Conservation (phyloP, 1,284 basidiomycete species). For the Papiliotrema laurentii region DNA sequence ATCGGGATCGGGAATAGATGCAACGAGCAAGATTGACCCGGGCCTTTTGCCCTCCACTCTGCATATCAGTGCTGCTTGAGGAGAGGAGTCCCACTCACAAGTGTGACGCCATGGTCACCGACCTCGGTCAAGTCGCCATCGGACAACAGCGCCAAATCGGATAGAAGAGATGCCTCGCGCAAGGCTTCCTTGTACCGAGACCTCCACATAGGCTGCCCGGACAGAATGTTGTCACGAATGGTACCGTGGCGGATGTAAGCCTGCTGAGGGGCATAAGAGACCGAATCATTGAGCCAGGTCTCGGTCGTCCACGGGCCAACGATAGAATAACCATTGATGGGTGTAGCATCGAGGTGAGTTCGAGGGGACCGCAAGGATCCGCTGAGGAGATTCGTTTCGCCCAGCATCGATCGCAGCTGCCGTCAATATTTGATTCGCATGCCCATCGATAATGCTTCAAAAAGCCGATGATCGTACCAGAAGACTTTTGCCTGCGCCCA, state of each 20-base stretch:
- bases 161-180: constrained; percentile 32
- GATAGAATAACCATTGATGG: constrained; percentile 15
- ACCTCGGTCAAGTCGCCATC: constrained; percentile 62
- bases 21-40: constrained; percentile 75
- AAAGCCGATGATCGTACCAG: constrained; percentile 23
- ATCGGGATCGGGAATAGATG: constrained; percentile 68
- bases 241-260: constrained; percentile 46
- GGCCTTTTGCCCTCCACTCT: constrained; percentile 56
- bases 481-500: constrained; percentile 46
- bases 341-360: constrained; percentile 24
- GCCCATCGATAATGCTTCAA: background rate
- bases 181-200: constrained; percentile 42
- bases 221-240: constrained; percentile 46
- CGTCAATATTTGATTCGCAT: constrained; percentile 5
- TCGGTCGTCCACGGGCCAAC: constrained; percentile 22
- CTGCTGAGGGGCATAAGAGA: constrained; percentile 45
- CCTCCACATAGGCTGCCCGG: constrained; percentile 46
- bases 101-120: constrained; percentile 71
- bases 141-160: constrained; percentile 40
- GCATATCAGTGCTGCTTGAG: background rate
- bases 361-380: constrained; percentile 28
- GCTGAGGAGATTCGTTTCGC: constrained; percentile 30
- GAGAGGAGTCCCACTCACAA: constrained; percentile 38
- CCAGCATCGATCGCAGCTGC: constrained; percentile 41
- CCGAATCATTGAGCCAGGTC: constrained; percentile 34